Conservation (phyloP, 495 filamentous ascomycete species). For the Apodospora peruviana region DNA sequence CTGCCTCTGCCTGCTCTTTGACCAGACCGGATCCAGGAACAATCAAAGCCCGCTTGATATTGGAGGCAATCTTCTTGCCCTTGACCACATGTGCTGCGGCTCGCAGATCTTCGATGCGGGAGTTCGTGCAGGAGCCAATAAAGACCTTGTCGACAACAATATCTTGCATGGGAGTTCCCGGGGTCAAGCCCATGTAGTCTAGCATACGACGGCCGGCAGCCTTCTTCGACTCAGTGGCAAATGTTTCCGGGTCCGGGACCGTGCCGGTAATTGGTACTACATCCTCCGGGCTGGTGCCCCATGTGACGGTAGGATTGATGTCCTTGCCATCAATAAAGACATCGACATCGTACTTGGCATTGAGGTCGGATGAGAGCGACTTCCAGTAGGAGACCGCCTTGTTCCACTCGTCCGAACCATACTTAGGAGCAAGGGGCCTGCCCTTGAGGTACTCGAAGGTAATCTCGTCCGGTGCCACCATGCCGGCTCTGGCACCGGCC, state of each 20-base stretch:
- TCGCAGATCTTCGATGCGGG: conserved; percentile 91
- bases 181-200: conserved; percentile 89
- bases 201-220: conserved; percentile 72
- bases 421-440: conserved; percentile 78
- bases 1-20: conserved; percentile 85
- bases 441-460: conserved; percentile 95
- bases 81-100: conserved; percentile 79
- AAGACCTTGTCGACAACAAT: conserved; percentile 92
- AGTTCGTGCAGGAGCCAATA: conserved; percentile 97
- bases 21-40: conserved; percentile 94
- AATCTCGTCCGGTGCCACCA: conserved; percentile 91
- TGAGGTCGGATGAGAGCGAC: conserved; percentile 75
- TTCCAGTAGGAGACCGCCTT: conserved; percentile 86
- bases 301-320: conserved; percentile 88
- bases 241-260: conserved; percentile 85
- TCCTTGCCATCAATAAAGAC: conserved; percentile 87
- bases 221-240: conserved; percentile 71
- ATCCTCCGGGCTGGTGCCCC: conserved; percentile 96
- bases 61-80: conserved; percentile 76
- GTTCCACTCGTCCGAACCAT: conserved; percentile 82
- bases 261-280: conserved; percentile 87
- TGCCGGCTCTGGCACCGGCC: conserved; percentile 88
- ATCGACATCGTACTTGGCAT: conserved; percentile 79
- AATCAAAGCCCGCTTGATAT: conserved; percentile 90
- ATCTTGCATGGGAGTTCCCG: conserved; percentile 86